Evolutionary conservation across 148 eudicot species (phyloP).

Genomic region (Diospyros kaki): DNA sequence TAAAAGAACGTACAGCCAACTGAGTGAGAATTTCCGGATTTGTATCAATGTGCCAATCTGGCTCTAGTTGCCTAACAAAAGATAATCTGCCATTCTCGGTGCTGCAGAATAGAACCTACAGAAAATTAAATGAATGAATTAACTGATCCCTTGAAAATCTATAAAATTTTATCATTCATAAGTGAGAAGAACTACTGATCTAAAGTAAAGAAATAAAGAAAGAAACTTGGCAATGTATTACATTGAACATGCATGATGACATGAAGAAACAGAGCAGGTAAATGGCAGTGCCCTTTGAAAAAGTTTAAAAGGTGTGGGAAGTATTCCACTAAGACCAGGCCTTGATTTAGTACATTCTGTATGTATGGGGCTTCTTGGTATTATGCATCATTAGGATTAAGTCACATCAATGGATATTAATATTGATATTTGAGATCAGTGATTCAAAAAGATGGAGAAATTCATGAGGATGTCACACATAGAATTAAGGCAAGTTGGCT

Average conservation of each 20-base stretch:
- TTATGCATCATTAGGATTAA: too few species aligned
- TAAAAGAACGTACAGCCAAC: slow-evolving; percentile 54
- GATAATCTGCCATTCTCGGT: slow-evolving; percentile 86
- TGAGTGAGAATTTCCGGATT: slow-evolving; percentile 72
- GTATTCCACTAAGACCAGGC: too few species aligned
- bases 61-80: slow-evolving; percentile 94
- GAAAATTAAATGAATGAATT: neutral
- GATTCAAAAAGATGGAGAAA: too few species aligned
- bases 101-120: slow-evolving; percentile 92
- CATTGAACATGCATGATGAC: neutral
- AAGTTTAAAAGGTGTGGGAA: neutral
- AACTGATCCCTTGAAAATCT: too few species aligned
- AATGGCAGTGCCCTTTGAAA: neutral
- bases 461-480: too few species aligned
- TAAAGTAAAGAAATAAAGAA: neutral
- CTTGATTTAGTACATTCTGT: too few species aligned
- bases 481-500: too few species aligned
- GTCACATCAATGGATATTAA: too few species aligned
- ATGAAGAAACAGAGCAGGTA: neutral
- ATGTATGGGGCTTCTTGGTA: too few species aligned
- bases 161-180: neutral
- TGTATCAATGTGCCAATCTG: slow-evolving; percentile 97
- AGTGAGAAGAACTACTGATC: neutral
- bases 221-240: neutral
- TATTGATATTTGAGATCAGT: too few species aligned